Evolutionary conservation across 2,329 filamentous ascomycete species (phyloP), one percentile per base, ranked within the genome.

Genomic region (Peltaster fructicola): DNA sequence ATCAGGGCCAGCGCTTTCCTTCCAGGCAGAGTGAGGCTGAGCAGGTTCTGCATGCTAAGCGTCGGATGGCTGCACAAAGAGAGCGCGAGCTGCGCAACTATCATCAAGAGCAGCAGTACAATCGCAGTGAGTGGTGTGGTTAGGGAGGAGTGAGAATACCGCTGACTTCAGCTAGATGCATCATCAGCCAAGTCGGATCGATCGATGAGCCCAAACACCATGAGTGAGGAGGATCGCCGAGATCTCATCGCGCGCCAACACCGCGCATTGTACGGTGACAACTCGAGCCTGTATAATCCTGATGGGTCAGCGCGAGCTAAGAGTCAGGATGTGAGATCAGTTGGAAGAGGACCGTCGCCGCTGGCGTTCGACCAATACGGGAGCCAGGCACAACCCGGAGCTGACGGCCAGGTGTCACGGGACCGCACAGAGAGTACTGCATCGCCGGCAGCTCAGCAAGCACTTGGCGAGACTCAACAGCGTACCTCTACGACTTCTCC

Each of bases 61-160:
- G 88, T 63, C 78, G 85, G 65, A 90, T 95, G 80, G 88, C 88
- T 48, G 88, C 88, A 54, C 88, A 95, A 62, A 80, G 88, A 58
- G 88, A 98, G 66, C 79, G 85, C 58, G 88, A 98, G 64, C 74
- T 98, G 56, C 81, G 88, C 58, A 98, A 95, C 61, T 92, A 95
- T 61, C 88, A 98, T 62, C 90, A 93, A 61, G 88, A 98, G 70
- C 88, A 98, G 70, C 88, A 98, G 72, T 95, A 91, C 62, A 91
- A 95, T 66, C 75, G 85, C 80, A 93, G 88, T 95, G 80, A 38
- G 44, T 44, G 5, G 10, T 8, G n/a, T n/a, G n/a, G n/a, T n/a
- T n/a, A n/a, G n/a, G n/a, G 17, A 18, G 8, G 17, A 8, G 9
- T 9, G 8, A 18, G 17, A 18, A 9, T 9, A 9, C 8, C 8